These are phyloP conservation scores for Populus euphratica DNA, from an alignment of 345 rosid genomes.

Conservation along the genomic window DNA sequence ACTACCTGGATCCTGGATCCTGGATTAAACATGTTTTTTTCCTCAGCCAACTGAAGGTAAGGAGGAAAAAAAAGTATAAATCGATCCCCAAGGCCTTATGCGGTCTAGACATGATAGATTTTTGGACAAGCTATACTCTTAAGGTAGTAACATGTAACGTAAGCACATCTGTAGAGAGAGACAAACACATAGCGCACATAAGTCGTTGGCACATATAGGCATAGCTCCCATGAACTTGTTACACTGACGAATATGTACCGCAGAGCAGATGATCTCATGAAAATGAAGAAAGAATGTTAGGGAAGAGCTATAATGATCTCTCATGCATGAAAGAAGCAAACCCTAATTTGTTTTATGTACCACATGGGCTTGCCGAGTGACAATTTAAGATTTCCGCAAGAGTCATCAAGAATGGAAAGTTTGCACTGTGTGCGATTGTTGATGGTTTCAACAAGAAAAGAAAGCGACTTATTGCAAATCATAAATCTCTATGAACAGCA, in stretches of 20 bases:
- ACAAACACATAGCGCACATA: too few relatives aligned
- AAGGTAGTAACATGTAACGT: too few relatives aligned
- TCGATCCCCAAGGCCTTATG: neutral
- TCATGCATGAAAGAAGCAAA: neutral
- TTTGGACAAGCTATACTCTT: neutral
- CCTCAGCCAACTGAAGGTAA: neutral
- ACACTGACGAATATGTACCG: neutral
- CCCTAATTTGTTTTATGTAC: neutral
- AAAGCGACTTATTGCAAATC: conserved; percentile 8
- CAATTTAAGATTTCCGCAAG: neutral
- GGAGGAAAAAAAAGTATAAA: too few relatives aligned
- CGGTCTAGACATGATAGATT: neutral
- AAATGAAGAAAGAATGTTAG: neutral
- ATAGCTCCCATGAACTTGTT: neutral
- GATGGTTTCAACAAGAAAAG: conserved; percentile 13
- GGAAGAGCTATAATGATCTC: neutral
- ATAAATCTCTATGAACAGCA: neutral
- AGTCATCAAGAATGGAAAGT: conserved; percentile 7
- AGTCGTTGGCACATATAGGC: too few relatives aligned
- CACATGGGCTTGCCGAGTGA: neutral
- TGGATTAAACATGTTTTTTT: neutral
- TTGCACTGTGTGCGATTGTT: neutral
- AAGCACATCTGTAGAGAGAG: too few relatives aligned
- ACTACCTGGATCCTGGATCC: neutral
- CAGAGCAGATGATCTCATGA: neutral